Conservation (phyloP, 495 filamentous ascomycete species). For the Aspergillus coremiiformis region DNA sequence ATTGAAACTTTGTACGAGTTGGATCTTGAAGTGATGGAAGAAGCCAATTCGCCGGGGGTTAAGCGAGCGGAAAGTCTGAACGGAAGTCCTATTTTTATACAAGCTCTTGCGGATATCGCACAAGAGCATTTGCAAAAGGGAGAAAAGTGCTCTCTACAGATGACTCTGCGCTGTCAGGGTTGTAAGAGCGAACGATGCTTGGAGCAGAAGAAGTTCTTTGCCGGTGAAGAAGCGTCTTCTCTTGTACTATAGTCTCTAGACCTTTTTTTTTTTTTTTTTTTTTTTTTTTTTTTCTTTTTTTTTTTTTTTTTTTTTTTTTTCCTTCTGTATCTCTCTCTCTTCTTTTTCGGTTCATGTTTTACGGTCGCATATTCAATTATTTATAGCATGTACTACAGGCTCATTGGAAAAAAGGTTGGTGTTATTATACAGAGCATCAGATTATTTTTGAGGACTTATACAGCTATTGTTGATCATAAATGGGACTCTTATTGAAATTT, state of each 20-base stretch:
- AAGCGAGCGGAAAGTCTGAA: constrained; percentile 93
- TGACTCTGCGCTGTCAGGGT: constrained; percentile 87
- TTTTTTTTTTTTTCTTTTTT: neutral
- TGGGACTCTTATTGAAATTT: no score
- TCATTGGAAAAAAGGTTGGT: no score
- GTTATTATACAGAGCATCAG: no score
- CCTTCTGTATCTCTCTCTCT: no score
- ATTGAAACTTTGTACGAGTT: constrained; percentile 97
- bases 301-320: neutral
- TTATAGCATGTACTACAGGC: no score
- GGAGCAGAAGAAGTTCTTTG: constrained; percentile 90
- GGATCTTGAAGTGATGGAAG: constrained; percentile 91
- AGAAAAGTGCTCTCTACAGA: constrained; percentile 66
- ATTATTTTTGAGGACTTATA: no score
- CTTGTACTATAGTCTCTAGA: constrained; percentile 27
- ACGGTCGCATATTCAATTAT: no score
- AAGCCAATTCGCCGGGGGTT: constrained; percentile 67
- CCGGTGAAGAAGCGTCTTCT: constrained; percentile 34
- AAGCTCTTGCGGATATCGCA: constrained; percentile 82
- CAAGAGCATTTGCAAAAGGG: constrained; percentile 67
- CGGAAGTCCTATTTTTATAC: constrained; percentile 83
- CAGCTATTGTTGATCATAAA: no score
- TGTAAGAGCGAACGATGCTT: constrained; percentile 86
- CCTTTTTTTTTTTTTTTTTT: neutral
- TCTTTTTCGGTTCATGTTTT: neutral